Percentiles rank a stretch among this genome's conserved stretches.
phyloP scores from a whole-genome alignment of 805 yeast species.

The Debaryomyces tyrocola region DNA sequence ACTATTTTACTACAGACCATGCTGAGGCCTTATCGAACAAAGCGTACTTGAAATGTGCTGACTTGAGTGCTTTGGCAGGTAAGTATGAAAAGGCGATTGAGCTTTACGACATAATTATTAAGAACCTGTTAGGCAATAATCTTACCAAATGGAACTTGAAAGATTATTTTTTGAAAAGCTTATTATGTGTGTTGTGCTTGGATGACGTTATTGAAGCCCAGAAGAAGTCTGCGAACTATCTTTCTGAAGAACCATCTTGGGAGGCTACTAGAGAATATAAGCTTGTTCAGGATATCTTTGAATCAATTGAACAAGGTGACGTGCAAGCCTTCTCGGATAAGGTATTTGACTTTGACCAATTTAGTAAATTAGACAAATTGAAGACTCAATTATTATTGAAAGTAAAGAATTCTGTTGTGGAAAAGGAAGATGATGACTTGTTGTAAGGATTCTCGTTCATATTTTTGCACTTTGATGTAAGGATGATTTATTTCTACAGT shows the following conservation, averaged over 20 bases:
- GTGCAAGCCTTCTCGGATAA: slow-evolving; percentile 70
- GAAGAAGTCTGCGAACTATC: slow-evolving; percentile 62
- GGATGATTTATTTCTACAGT: background rate
- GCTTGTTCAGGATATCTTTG: slow-evolving; percentile 63
- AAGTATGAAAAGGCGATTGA: slow-evolving; percentile 74
- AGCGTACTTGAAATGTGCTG: slow-evolving; percentile 87
- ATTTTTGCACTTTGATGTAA: too few relatives aligned
- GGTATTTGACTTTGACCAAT: slow-evolving; percentile 83
- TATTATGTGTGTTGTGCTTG: slow-evolving; percentile 78
- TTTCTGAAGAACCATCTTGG: slow-evolving; percentile 74
- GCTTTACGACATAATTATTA: slow-evolving; percentile 75
- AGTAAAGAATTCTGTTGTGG: slow-evolving; percentile 71
- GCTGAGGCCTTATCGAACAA: slow-evolving; percentile 90
- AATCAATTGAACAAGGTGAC: slow-evolving; percentile 79
- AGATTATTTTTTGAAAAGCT: slow-evolving; percentile 84
- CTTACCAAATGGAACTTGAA: slow-evolving; percentile 88
- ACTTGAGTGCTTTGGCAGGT: slow-evolving; percentile 69
- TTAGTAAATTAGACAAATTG: slow-evolving; percentile 85
- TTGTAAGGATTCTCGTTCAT: slow-evolving; percentile 23
- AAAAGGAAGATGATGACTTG: slow-evolving; percentile 68
- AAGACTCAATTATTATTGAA: slow-evolving; percentile 80
- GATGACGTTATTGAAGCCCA: slow-evolving; percentile 86
- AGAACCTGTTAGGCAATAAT: slow-evolving; percentile 69
- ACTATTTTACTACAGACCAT: slow-evolving; percentile 91
- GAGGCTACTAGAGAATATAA: slow-evolving; percentile 73